These are phyloP conservation scores for Penicillium tannophilum DNA, from an alignment of 495 filamentous ascomycete genomes.

Conservation along the genomic window DNA sequence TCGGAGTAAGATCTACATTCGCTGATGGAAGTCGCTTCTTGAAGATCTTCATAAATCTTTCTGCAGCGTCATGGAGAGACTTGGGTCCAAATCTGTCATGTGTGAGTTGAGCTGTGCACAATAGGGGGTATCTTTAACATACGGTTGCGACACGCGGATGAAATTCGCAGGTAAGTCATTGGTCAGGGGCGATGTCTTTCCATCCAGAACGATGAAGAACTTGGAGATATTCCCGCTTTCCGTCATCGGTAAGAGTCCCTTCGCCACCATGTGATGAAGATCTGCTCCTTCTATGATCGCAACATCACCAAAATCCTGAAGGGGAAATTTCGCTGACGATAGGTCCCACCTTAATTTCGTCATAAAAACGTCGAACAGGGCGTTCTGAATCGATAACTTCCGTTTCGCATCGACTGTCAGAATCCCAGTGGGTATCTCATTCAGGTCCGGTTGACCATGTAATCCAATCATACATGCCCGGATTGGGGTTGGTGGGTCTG, in stretches of 20 bases:
- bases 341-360: slow-evolving; percentile 32
- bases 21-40: neutral
- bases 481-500: slow-evolving; percentile 2
- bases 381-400: slow-evolving; percentile 35
- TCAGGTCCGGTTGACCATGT: slow-evolving; percentile 31
- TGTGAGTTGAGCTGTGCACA: slow-evolving; percentile 14
- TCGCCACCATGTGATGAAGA: slow-evolving; percentile 13
- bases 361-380: slow-evolving; percentile 33
- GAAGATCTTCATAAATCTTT: slow-evolving; percentile 21
- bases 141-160: slow-evolving; percentile 39
- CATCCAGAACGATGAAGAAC: slow-evolving; percentile 33
- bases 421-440: slow-evolving; percentile 28
- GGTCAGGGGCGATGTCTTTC: slow-evolving; percentile 16
- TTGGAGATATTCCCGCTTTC: slow-evolving; percentile 15
- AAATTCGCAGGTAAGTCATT: slow-evolving; percentile 17
- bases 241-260: slow-evolving; percentile 10
- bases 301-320: slow-evolving; percentile 30
- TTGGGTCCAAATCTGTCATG: slow-evolving; percentile 33
- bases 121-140: slow-evolving; percentile 6
- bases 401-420: slow-evolving; percentile 35
- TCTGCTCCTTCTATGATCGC: slow-evolving; percentile 33
- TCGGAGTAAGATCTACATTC: neutral
- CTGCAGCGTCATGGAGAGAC: slow-evolving; percentile 30
- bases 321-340: slow-evolving; percentile 29
- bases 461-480: slow-evolving; percentile 34